A percentile compares a stretch with the other conserved stretches of the same genome.
These are phyloP conservation scores for Nidula niveotomentosa DNA, from an alignment of 1,284 basidiomycete species.

Conservation along the genomic window DNA sequence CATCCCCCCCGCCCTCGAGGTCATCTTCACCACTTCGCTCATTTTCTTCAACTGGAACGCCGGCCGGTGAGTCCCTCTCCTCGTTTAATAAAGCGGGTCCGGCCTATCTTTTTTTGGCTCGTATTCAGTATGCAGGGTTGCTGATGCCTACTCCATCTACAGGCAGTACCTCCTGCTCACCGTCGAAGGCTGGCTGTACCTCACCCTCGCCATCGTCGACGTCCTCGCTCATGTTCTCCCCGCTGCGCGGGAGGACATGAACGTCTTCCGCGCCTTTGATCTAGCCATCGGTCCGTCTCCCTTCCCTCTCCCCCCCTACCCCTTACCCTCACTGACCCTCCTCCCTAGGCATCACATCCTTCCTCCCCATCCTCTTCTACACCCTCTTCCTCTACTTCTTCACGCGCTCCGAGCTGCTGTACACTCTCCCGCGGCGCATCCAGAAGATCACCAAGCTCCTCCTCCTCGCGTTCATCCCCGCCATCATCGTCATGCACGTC, in stretches of 20 bases:
- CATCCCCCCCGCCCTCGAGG: constrained; percentile 63
- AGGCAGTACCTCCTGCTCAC: constrained; percentile 60
- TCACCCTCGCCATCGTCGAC: constrained; percentile 59
- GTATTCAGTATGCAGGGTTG: too few relatives aligned
- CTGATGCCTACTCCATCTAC: background rate
- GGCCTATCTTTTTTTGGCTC: too few relatives aligned
- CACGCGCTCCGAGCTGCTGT: constrained; percentile 44
- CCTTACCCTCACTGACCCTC: background rate
- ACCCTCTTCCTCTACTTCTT: constrained; percentile 24
- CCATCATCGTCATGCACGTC: constrained; percentile 53
- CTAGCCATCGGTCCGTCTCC: constrained; percentile 34
- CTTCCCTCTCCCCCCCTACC: background rate
- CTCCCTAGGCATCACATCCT: constrained; percentile 23
- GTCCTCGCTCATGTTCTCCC: constrained; percentile 56
- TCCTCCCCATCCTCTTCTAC: constrained; percentile 22
- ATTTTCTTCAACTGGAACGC: constrained; percentile 48
- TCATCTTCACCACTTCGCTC: constrained; percentile 55
- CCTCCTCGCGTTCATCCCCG: constrained; percentile 53
- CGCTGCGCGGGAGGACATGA: constrained; percentile 37
- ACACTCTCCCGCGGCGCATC: constrained; percentile 48
- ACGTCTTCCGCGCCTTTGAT: constrained; percentile 36
- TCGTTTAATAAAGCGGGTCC: background rate
- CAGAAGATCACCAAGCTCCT: constrained; percentile 42
- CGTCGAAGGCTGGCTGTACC: constrained; percentile 61
- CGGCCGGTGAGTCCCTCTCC: constrained; percentile 44